Base-by-base conservation (phyloP, 1,139 yeast genomes). In the Pichia sp. region DNA sequence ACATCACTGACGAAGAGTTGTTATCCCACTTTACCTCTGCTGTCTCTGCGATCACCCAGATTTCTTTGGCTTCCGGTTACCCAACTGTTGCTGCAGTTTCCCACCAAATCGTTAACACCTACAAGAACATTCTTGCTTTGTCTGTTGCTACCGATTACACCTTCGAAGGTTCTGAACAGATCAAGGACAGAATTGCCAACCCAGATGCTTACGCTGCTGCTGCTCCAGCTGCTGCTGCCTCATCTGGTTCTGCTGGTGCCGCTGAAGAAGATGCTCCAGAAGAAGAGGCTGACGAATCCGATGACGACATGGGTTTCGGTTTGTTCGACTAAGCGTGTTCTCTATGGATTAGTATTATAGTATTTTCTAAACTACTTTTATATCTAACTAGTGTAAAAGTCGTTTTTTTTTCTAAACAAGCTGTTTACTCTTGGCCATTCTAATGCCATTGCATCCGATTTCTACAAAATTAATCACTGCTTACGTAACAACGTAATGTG, bases 41-140 rank as follows among this genome's bases (percentile, higher is more conserved):
- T 72, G 83, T 93, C 77, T 82, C 83, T 83, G 81, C 90, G 85
- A 88, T 93, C 75, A 93, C 99, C 74, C 84, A 96, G 70, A 82
- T 93, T 77, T 93, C 99, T 65, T 84, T 93, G 80, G 99, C 98
- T 77, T 81, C 89, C 73, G 93, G 92, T 77, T 92, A 93, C 96
- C 99, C 99, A 85, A 93, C 99, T 75, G 81, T 93, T 75, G 97
- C 98, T 79, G 90, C 99, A 72, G 99, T 93, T 75, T 93, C 96
- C 76, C 99, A 93, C 96, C 85, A 95, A 71, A 84, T 93, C 78
- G 86, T 93, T 83, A 93, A 95, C 96, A 85, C 89, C 85, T 93
- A 95, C 95, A 93, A 95, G 95, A 87, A 93, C 82, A 84, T 95
- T 74, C 84, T 95, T 79, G 97, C 98, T 73, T 84, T 95, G 73